Evolutionary conservation across 257 asterid genomes (phyloP), one percentile per base, ranked within the genome.

Genomic region (Solanum infundibuliforme): DNA sequence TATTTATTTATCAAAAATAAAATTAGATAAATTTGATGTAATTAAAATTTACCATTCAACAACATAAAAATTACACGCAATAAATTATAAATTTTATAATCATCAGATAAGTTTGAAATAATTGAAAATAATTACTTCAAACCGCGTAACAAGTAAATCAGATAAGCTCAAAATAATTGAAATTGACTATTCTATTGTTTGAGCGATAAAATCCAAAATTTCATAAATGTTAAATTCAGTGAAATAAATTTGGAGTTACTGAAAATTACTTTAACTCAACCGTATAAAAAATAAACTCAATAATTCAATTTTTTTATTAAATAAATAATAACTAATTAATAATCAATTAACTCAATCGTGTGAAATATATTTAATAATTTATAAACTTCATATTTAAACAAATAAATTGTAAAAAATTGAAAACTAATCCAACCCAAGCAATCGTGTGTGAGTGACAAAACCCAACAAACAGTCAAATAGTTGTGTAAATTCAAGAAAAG

Each of bases 401-500:
- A 20, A 21, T 8, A n/a, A 65, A n/a, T 23, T 62, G 12, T 8
- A 25, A 60, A 23, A 21, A 21, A 62, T 3, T 25, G 31, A 12
- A 66, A 25, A 65, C 31, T 25, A 66, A 66, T 29, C 38, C 12
- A 32, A 20, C 8, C 27, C 27, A 55, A 55, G 12, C 27, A 72
- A 72, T 34, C 4, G 82, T 16, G n/a, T 73, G n/a, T 35, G 29
- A 21, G 29, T 16, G 5, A n/a, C 10, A 65, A 43, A 29, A 18
- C 7, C 90, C 88, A 93, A 88, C 91, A 84, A 87, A 90, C 88
- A 58, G 94, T 92, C 93, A 93, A 93, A 92, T 83, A 86, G 55
- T 5, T 46, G 88, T 86, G 89, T 83, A 90, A 88, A 90, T 14
- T 91, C 96, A 89, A 92, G 91, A 92, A 89, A 94, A 92, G 89